Evolutionary conservation across 768 basidiomycete genomes (phyloP), one percentile per base, ranked within the genome.

Genomic region (Boletus subcaerulescens): DNA sequence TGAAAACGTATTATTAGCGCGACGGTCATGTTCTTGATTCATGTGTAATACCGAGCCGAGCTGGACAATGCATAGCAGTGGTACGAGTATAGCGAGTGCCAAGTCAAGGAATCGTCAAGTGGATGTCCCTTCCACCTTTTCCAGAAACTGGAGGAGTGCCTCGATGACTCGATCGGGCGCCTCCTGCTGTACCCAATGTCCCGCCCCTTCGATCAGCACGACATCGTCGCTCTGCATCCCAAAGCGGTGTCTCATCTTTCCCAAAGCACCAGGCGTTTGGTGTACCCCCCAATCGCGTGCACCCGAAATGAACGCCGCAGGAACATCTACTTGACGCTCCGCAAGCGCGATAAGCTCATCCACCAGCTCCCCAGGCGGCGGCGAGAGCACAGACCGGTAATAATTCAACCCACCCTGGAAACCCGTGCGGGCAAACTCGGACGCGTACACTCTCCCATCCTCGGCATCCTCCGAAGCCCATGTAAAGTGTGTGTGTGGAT

Each of bases 181-280:
- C 62, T 85, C 84, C 62, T 85, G 82, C 63, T 82, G 83, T 17
- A 80, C 81, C 84, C 84, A 85, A 66, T 85, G 85, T 0, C 84
- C 85, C 0, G 82, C 83, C 4, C 77, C 78, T 3, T 77, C 69
- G 10, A 85, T 68, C 41, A 86, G 55, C n/a, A 82, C 74, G 32
- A 83, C 73, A 33, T 79, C 75, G 33, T 79, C 74, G 35, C 71
- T 67, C 20, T 59, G 59, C 75, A 81, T 80, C 20, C 59, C 60
- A 48, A 59, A 62, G 31, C 22, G 33, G 43, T 35, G 45, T 29
- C 17, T 51, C 84, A 84, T 80, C 63, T 67, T 68, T 38, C 79
- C 76, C 32, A 70, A 54, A 2, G 73, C 77, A 0, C 80, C 80
- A 4, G 82, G 84, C 0, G 53, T 52, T 65, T 85, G 84, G 59